Conservation (phyloP, 148 eudicot genomes). For the Rhododendron ferrugineum region DNA sequence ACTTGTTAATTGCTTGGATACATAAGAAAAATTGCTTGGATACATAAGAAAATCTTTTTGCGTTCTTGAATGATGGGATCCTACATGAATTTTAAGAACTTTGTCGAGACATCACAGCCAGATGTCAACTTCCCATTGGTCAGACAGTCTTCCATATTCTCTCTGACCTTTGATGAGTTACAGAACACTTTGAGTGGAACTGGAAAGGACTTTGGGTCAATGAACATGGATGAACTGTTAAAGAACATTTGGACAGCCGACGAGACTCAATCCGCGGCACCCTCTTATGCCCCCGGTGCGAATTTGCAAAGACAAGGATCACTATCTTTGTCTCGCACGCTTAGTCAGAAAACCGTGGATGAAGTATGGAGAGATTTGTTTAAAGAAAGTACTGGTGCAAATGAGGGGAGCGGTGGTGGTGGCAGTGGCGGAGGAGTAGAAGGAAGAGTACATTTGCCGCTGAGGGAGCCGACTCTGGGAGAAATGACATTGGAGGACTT, state of each 20-base stretch:
- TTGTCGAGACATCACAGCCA: conserved; percentile 20
- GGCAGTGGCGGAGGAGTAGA: conserved; percentile 7
- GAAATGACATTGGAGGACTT: conserved; percentile 54
- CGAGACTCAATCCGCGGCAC: conserved; percentile 29
- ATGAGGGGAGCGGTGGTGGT: conserved; percentile 13
- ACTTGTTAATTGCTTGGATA: neutral
- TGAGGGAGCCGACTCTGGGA: conserved; percentile 37
- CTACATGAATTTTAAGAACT: conserved; percentile 38
- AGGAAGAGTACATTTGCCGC: conserved; percentile 13
- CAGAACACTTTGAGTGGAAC: conserved; percentile 27
- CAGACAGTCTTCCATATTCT: conserved; percentile 45
- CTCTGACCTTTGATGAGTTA: conserved; percentile 49
- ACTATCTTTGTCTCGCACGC: conserved; percentile 44
- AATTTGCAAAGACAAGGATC: conserved; percentile 47
- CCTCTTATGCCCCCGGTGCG: conserved; percentile 19
- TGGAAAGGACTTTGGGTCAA: conserved; percentile 51
- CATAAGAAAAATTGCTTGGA: neutral
- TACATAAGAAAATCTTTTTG: neutral
- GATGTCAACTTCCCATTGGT: conserved; percentile 25
- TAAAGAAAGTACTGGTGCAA: conserved; percentile 5
- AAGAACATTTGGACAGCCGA: conserved; percentile 51
- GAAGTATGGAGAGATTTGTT: conserved; percentile 47
- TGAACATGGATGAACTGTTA: conserved; percentile 55
- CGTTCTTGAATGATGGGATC: conserved; percentile 30
- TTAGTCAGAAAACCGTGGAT: conserved; percentile 53